A percentile compares a stretch with the other conserved stretches of the same genome.
Evolutionary conservation across 1,284 basidiomycete species (phyloP).

Genomic region (Puccinia coronata): DNA sequence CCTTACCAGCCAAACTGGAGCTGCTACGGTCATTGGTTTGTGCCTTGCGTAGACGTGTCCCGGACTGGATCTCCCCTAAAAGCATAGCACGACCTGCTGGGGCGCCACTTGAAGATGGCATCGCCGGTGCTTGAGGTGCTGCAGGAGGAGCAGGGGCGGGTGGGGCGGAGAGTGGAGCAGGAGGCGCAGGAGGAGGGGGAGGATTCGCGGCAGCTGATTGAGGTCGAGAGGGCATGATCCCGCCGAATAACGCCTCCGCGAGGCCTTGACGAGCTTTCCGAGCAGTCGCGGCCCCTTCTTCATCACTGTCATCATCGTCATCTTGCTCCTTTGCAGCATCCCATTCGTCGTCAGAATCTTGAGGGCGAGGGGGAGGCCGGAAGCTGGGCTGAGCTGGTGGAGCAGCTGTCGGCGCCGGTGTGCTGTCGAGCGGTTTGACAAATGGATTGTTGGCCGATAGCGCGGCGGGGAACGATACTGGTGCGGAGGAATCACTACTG

Average conservation of each 20-base stretch:
- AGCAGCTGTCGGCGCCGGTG: conserved; percentile 52
- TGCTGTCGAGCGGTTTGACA: conserved; percentile 59
- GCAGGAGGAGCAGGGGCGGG: conserved; percentile 55
- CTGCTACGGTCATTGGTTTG: conserved; percentile 81
- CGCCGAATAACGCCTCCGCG: conserved; percentile 75
- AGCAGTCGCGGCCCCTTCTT: conserved; percentile 66
- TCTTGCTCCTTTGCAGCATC: conserved; percentile 76
- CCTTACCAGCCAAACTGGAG: conserved; percentile 70
- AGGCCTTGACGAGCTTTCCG: conserved; percentile 71
- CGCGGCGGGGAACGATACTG: conserved; percentile 57
- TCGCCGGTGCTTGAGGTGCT: conserved; percentile 54
- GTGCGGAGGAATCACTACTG: conserved; percentile 52
- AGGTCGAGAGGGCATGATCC: conserved; percentile 62
- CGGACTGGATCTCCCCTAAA: conserved; percentile 78
- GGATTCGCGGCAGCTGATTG: conserved; percentile 48
- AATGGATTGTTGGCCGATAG: conserved; percentile 58
- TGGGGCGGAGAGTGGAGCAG: conserved; percentile 60
- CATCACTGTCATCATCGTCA: conserved; percentile 72
- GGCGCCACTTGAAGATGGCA: conserved; percentile 54
- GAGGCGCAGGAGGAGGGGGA: conserved; percentile 58
- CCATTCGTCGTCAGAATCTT: conserved; percentile 73
- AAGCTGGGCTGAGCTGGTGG: conserved; percentile 49
- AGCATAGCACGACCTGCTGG: conserved; percentile 70
- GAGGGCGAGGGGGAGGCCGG: conserved; percentile 58
- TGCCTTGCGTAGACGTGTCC: conserved; percentile 72